Evolutionary conservation across 768 basidiomycete genomes (phyloP).

Genomic region (Leucogyrophana mollusca): DNA sequence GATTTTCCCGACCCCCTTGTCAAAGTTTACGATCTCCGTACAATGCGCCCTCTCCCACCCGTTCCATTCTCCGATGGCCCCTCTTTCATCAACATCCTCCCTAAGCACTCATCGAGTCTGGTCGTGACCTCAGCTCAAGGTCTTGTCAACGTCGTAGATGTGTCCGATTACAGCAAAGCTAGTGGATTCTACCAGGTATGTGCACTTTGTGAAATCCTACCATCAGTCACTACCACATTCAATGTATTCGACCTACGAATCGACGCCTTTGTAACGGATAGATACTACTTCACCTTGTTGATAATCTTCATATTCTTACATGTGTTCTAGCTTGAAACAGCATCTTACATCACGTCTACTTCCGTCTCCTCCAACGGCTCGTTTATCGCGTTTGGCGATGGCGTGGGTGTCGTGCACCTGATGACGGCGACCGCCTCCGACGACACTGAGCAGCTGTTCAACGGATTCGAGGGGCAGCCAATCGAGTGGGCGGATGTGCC

Average conservation of each 20-base stretch:
- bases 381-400: constrained; percentile 93
- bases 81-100: constrained; percentile 79
- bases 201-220: not conserved
- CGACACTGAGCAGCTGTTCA: constrained; percentile 63
- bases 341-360: constrained; percentile 75
- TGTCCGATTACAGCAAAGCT: constrained; percentile 61
- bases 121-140: constrained; percentile 80
- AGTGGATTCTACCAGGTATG: constrained; percentile 81
- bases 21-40: constrained; percentile 89
- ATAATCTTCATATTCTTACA: constrained; percentile 2
- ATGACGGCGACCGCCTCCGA: constrained; percentile 70
- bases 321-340: constrained; percentile 55
- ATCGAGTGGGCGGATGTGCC: constrained; percentile 82
- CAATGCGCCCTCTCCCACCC: constrained; percentile 78
- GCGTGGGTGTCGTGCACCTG: constrained; percentile 80
- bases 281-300: too few species aligned
- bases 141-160: constrained; percentile 82
- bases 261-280: too few species aligned
- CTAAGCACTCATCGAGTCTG: constrained; percentile 71
- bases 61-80: constrained; percentile 87
- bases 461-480: constrained; percentile 86
- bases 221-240: too few species aligned
- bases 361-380: constrained; percentile 84
- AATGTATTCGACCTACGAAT: too few species aligned
- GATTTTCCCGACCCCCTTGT: constrained; percentile 90